Evolutionary conservation across 2,329 filamentous ascomycete species (phyloP), one percentile per base, ranked within the genome.

Genomic region (Dryadomyces quercivorus): DNA sequence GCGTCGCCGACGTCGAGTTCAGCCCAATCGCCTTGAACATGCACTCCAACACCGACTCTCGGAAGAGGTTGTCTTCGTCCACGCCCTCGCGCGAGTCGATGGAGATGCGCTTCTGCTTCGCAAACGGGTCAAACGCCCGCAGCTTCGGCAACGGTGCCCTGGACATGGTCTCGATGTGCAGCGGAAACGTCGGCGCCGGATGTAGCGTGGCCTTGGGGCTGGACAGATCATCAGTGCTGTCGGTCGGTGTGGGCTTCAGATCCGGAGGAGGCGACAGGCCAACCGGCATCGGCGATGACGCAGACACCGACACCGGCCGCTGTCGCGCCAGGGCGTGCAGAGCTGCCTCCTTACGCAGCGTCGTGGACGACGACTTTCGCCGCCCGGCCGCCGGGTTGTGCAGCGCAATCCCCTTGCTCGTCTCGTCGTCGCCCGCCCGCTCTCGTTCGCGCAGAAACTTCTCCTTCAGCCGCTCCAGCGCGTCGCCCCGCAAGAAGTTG

Each of bases 21-120:
- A 98, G 72, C 0, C 93, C 93, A 57, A 98, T 86, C 0, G 90
- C 86, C 65, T 92, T 96, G 69, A 95, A 92, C 72, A 98, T 95
- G 65, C 93, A 97, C 61, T 95, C 89, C 21, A 97, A 72, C 16
- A 98, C 89, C 0, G 90, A 94, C 56, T 89, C 84, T 44, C 94
- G 79, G 67, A 98, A 97, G 7, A 95, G 69, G 49, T 85, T 81
- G 62, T 96, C 92, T 65, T 97, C 93, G 60, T 95, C 88, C 8
- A 90, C 72, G 0, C 87, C 86, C 55, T 96, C 90, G 60, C 91
- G 83, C 5, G 85, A 80, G 62, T 89, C 85, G 34, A 80, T 69
- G 6, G 72, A 74, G 48, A 69, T 69, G 40, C 73, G 71, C 51
- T 72, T 71, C 56, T 75, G 75, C 2, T 71, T 71, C n/a, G 75